phyloP scores from a whole-genome alignment of 176 grass and related monocot species.

The Oropetium thomaeum region DNA sequence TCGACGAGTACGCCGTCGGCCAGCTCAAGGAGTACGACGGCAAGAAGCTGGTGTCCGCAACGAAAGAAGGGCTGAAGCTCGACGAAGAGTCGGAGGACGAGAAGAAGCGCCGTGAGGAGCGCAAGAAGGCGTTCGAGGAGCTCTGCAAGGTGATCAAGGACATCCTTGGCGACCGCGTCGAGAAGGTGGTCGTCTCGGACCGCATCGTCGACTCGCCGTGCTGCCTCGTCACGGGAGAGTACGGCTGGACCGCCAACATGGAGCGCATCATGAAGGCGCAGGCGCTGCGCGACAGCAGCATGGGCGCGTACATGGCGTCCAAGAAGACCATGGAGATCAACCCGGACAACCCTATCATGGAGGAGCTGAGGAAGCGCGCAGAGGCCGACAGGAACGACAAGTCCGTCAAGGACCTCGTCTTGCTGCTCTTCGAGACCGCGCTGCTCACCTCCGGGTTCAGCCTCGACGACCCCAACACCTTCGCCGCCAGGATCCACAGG shows the following conservation, averaged over 20 bases:
- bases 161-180: neutral
- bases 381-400: neutral
- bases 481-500: neutral
- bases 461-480: slow-evolving; percentile 1
- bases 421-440: neutral
- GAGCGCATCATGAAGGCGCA: slow-evolving; percentile 14
- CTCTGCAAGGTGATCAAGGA: slow-evolving; percentile 9
- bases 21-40: slow-evolving; percentile 79
- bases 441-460: slow-evolving; percentile 6
- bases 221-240: neutral
- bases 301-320: neutral
- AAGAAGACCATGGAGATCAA: slow-evolving; percentile 26
- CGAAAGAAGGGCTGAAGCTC: neutral
- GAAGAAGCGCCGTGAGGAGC: neutral
- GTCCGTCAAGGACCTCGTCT: neutral
- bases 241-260: slow-evolving; percentile 6
- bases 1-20: slow-evolving; percentile 58
- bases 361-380: slow-evolving; percentile 1
- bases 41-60: neutral
- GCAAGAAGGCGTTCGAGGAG: neutral
- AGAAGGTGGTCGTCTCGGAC: neutral
- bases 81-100: neutral
- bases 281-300: neutral
- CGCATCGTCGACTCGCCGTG: neutral
- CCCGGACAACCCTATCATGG: neutral